These are phyloP conservation scores for Pilobolus umbonatus DNA, from an alignment of 192 early-diverging fungal genomes.

Conservation along the genomic window DNA sequence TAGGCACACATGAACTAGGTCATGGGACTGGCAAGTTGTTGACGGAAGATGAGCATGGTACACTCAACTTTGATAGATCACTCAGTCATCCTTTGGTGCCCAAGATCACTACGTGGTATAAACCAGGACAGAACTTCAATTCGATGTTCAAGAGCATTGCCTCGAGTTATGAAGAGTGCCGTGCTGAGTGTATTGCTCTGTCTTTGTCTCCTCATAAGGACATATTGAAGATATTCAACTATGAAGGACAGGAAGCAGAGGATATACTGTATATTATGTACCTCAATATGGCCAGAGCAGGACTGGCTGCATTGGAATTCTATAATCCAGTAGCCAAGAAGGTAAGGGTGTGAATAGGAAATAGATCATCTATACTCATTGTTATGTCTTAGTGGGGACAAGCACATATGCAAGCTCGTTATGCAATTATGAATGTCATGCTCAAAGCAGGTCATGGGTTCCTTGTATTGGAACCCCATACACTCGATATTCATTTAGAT, in stretches of 20 bases:
- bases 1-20: slow-evolving; percentile 56
- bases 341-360: slow-evolving; percentile 13
- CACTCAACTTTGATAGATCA: slow-evolving; percentile 50
- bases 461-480: slow-evolving; percentile 23
- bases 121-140: slow-evolving; percentile 53
- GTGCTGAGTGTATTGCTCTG: slow-evolving; percentile 55
- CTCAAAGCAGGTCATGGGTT: slow-evolving; percentile 35
- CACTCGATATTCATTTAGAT: slow-evolving; percentile 45
- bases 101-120: slow-evolving; percentile 49
- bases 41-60: slow-evolving; percentile 43
- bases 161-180: slow-evolving; percentile 46
- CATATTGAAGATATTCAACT: slow-evolving; percentile 49
- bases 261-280: slow-evolving; percentile 49
- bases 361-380: neutral
- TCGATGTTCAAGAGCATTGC: slow-evolving; percentile 48
- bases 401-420: slow-evolving; percentile 61
- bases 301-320: slow-evolving; percentile 46
- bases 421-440: slow-evolving; percentile 48
- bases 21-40: slow-evolving; percentile 60
- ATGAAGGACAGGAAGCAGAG: slow-evolving; percentile 37
- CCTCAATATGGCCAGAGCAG: slow-evolving; percentile 56
- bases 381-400: slow-evolving; percentile 39
- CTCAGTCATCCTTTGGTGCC: slow-evolving; percentile 40
- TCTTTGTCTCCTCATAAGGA: slow-evolving; percentile 31
- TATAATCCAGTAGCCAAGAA: slow-evolving; percentile 41